Evolutionary conservation across 345 rosid species (phyloP), one percentile per base, ranked within the genome.

Genomic region (Leavenworthia alabamica): DNA sequence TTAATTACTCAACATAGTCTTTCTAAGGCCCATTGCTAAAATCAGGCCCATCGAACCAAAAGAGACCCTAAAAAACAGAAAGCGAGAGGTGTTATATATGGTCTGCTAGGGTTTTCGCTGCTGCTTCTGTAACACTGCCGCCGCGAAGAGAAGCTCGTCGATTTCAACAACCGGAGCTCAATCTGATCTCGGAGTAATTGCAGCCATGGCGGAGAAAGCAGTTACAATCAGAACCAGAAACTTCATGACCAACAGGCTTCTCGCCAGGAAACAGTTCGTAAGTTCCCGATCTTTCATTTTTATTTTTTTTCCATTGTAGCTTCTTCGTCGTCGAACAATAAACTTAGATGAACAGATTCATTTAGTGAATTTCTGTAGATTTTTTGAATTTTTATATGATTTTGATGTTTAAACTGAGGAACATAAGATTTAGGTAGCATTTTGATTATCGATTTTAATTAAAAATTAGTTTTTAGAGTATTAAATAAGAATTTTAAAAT

Each of bases 201-300:
- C 36, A 70, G 65, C 49, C 59, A 89, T 86, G 95, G 85, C 93
- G 69, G 98, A 89, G 58, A 92, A 89, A 80, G 96, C 95, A 7
- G 90, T 86, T 3, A 93, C 97, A 0, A 82, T 92, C 26, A 75
- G 97, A 7, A 89, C 96, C 29, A 74, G 99, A 62, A 92, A 92
- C 79, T 89, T 93, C 77, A 93, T 93, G 97, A 93, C 99, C 40
- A 93, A 93, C 76, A 80, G 99, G 66, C 97, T 93, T 33, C 97
- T 89, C 56, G 76, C 95, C 24, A 86, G 99, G 82, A 93, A 87
- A 80, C 98, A 92, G 74, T 92, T 92, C 52, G 98, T 92, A 63
- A 78, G 96, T 64, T 46, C n/a, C 0, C n/a, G 4, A 32, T 41
- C 54, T 10, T 39, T 22, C 23, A 12, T 17, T 6, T 23, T 5